Evolutionary conservation across 1,284 basidiomycete species (phyloP).

Genomic region (Meira miltonrushii): DNA sequence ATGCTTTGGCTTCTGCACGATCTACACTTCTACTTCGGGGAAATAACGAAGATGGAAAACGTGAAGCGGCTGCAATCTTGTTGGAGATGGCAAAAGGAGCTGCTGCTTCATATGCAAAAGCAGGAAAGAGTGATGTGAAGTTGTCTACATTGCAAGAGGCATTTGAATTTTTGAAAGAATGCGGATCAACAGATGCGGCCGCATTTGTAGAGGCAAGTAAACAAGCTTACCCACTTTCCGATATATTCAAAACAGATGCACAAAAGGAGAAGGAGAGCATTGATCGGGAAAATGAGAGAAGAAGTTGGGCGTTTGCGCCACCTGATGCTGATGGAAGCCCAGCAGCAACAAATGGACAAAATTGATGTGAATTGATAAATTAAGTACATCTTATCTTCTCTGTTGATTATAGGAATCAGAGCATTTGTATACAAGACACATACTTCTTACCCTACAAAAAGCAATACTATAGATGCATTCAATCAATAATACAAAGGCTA

Average conservation of each 20-base stretch:
- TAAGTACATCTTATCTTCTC: too few species aligned
- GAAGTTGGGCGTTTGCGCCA: constrained; percentile 2
- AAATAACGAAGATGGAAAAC: neutral
- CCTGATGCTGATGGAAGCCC: neutral
- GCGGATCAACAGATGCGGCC: neutral
- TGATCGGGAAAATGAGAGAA: constrained; percentile 8
- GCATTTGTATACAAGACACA: too few species aligned
- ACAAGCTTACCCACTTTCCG: neutral
- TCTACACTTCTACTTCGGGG: neutral
- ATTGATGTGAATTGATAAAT: too few species aligned
- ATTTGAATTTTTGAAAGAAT: neutral
- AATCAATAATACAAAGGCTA: neutral
- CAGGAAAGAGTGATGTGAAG: too few species aligned
- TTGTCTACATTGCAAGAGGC: too few species aligned
- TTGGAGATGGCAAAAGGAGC: neutral
- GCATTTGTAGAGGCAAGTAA: neutral
- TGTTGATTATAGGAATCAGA: too few species aligned
- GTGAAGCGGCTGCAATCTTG: neutral
- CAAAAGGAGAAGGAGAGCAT: neutral
- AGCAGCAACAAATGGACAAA: neutral
- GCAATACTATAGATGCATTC: neutral
- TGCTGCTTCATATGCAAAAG: too few species aligned
- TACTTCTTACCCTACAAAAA: too few species aligned
- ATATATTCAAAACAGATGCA: neutral
- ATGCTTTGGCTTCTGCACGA: neutral